phyloP scores from a whole-genome alignment of 2,329 filamentous ascomycete species.

The Penicillium hordei region DNA sequence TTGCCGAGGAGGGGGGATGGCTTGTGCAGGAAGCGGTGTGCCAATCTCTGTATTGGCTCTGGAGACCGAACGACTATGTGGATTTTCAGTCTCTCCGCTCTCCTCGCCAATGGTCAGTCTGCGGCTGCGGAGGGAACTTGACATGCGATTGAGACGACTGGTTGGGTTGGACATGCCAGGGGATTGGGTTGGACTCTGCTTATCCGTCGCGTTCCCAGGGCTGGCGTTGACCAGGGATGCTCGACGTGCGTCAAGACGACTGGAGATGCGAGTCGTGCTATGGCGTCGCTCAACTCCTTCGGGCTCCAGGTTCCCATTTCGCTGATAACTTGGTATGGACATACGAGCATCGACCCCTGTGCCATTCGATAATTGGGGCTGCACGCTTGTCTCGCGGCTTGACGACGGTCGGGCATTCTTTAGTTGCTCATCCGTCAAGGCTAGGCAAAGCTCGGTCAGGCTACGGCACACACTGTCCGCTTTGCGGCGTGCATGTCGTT shows the following conservation, averaged over 20 bases:
- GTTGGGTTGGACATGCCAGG: constrained; percentile 29
- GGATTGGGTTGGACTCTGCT: constrained; percentile 16
- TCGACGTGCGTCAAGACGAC: constrained; percentile 43
- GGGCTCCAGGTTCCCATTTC: constrained; percentile 41
- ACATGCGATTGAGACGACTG: constrained; percentile 42
- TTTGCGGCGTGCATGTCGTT: constrained; percentile 84
- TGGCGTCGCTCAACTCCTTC: constrained; percentile 31
- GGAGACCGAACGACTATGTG: constrained; percentile 40
- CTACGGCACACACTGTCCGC: constrained; percentile 90
- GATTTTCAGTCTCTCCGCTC: constrained; percentile 29
- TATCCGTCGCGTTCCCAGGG: constrained; percentile 22
- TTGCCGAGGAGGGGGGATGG: constrained; percentile 35
- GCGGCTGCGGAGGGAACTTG: constrained; percentile 41
- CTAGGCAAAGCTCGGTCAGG: constrained; percentile 87
- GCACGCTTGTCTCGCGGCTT: constrained; percentile 29
- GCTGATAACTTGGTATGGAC: constrained; percentile 36
- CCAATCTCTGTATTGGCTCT: constrained; percentile 46
- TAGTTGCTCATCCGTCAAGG: constrained; percentile 64
- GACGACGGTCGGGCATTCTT: constrained; percentile 30
- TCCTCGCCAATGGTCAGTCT: constrained; percentile 41
- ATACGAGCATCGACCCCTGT: constrained; percentile 28
- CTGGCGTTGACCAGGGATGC: constrained; percentile 36
- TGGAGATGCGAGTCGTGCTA: constrained; percentile 30
- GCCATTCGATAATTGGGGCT: constrained; percentile 24
- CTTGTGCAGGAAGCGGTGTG: constrained; percentile 29